Evolutionary conservation across 148 eudicot species (phyloP), one percentile per base, ranked within the genome.

Genomic region (Vaccinium myrtillus): DNA sequence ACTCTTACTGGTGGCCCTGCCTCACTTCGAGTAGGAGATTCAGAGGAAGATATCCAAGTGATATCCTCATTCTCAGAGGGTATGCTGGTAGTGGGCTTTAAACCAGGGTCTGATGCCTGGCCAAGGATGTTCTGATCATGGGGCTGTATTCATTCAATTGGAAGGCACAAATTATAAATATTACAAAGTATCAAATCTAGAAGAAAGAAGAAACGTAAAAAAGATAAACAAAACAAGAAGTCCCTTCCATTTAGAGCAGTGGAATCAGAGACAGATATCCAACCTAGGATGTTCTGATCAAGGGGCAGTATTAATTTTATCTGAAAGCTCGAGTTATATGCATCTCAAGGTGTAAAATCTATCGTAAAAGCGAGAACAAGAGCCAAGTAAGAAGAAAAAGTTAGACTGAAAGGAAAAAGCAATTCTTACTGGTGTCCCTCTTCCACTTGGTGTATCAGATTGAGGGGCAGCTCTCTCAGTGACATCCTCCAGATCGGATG

Each of bases 391-490:
- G 18, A 69, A 69, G 39, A 27, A 69, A 69, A 67, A 25, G 27
- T 3, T 5, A 25, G 39, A 69, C 18, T 13, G 16, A 12, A 69
- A 27, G 74, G 7, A 27, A 27, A n/a, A 69, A 30, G 39, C 74
- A 69, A 69, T 69, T 27, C 74, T 69, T 69, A 69, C 43, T 69
- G 32, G 39, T 69, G 74, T 69, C 74, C 74, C 74, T 27, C 74
- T 6, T 27, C 11, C 74, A 69, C 15, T 69, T 27, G 4, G 43
- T 27, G 74, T 69, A 27, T 69, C 43, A 27, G 74, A 69, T 69
- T 69, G 39, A 69, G 2, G 15, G 74, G 43, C 43, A 69, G 19
- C 74, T 69, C 43, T 69, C 74, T 30, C 18, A 14, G 74, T 27
- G 5, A 30, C 74, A 30, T 27, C 15, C 18, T 69, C 43, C 5